Evolutionary conservation across 106 monocot species (phyloP), one percentile per base, ranked within the genome.

Genomic region (Ottelia alismoides): DNA sequence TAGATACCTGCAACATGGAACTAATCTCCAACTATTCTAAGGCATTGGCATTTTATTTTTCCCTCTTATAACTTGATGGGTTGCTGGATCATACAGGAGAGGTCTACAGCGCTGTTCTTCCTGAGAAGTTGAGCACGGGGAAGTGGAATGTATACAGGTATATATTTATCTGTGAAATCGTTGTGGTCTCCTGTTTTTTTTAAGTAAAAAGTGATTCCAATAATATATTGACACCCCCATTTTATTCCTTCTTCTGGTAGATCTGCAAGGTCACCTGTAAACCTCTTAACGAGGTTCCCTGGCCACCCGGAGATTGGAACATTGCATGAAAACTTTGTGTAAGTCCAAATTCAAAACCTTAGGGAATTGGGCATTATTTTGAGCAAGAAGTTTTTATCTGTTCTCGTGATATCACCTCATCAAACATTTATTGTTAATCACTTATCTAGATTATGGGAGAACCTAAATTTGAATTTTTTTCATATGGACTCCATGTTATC

Each of bases 61-160:
- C 6, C n/a, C 3, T 27, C 22, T 48, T 28, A 29, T 5, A 1
- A 44, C 46, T 49, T 31, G 16, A n/a, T 19, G 12, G 20, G 3
- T 27, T 31, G 14, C 27, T 28, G 20, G 4, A 52, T 45, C 9
- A 32, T 43, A 7, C 60, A 70, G 69, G 45, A 31, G 44, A 70
- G 18, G 69, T 53, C 18, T 70, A 70, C 61, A 70, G 69, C 35
- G 69, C 62, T 26, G 49, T 70, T 52, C 69, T 70, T 47, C 69
- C 69, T 48, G 69, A 70, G 28, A 70, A 70, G 21, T 31, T 70
- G 25, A 31, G 55, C 3, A 55, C 69, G 26, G 69, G 69, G 53
- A 98, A 82, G 46, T 98, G 98, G 90, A 98, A 90, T 63, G 98
- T 98, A 17, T 98, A 90, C 65, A 82, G 98, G 98, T 82, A 70